A percentile compares a stretch with the other conserved stretches of the same genome.
Conservation (phyloP, 352 stramenopile species). For the Phytophthora idaei region DNA sequence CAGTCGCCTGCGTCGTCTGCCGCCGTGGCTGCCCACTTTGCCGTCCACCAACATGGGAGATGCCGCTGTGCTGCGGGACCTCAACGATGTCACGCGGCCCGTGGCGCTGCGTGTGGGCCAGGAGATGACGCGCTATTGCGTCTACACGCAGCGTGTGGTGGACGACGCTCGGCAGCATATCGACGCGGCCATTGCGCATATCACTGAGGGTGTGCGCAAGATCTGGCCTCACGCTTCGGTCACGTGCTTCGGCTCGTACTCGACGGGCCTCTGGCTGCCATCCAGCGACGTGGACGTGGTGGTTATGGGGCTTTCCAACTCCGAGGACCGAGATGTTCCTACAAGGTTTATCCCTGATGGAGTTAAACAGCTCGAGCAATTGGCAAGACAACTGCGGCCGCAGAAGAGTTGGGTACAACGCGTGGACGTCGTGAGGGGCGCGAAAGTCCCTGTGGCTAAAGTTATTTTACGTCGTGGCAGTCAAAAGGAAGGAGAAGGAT, state of each 20-base stretch:
- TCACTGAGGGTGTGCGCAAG: slow-evolving; percentile 61
- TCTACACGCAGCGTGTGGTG: slow-evolving; percentile 68
- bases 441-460: slow-evolving; percentile 89
- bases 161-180: slow-evolving; percentile 59
- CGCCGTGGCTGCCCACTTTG: slow-evolving; percentile 37
- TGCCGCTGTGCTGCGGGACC: slow-evolving; percentile 18
- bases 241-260: slow-evolving; percentile 85
- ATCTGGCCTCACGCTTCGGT: slow-evolving; percentile 81
- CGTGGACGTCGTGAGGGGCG: slow-evolving; percentile 81
- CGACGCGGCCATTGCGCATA: slow-evolving; percentile 74
- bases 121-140: slow-evolving; percentile 70
- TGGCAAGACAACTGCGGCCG: slow-evolving; percentile 50
- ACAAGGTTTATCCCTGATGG: slow-evolving; percentile 54
- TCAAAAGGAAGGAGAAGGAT: slow-evolving; percentile 22
- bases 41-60: slow-evolving; percentile 26
- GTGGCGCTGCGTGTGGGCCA: slow-evolving; percentile 43
- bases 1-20: slow-evolving; percentile 35
- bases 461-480: slow-evolving; percentile 62
- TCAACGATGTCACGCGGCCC: slow-evolving; percentile 29
- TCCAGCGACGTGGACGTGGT: slow-evolving; percentile 91
- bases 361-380: slow-evolving; percentile 61
- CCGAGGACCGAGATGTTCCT: slow-evolving; percentile 42
- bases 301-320: slow-evolving; percentile 66
- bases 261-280: slow-evolving; percentile 86
- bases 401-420: slow-evolving; percentile 75